Evolutionary conservation across 192 early-diverging fungal genomes (phyloP).

Genomic region (Kickxella alabastrina): DNA sequence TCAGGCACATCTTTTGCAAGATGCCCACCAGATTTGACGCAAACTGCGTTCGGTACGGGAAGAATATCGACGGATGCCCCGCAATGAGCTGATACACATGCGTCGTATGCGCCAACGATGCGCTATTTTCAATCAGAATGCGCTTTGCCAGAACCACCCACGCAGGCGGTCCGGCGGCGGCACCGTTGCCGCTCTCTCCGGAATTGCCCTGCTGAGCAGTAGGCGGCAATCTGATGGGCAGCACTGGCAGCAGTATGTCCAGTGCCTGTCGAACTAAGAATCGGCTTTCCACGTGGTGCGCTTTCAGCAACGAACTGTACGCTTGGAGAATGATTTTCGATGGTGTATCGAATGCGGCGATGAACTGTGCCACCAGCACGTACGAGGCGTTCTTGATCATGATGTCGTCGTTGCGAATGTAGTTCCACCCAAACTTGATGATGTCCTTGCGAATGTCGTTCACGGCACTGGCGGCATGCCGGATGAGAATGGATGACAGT

Average conservation of each 20-base stretch:
- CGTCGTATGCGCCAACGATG: slow-evolving; percentile 81
- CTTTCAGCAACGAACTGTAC: slow-evolving; percentile 79
- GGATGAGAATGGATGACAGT: slow-evolving; percentile 78
- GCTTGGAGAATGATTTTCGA: slow-evolving; percentile 83
- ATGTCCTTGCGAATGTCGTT: slow-evolving; percentile 81
- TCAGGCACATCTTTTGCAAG: slow-evolving; percentile 81
- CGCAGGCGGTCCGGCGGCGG: slow-evolving; percentile 55
- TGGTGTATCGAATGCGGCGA: slow-evolving; percentile 89
- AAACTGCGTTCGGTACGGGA: slow-evolving; percentile 84
- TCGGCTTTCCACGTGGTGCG: slow-evolving; percentile 86
- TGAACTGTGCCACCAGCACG: slow-evolving; percentile 88
- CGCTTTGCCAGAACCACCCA: slow-evolving; percentile 88
- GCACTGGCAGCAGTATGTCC: slow-evolving; percentile 87
- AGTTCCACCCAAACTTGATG: slow-evolving; percentile 93
- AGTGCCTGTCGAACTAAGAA: slow-evolving; percentile 89
- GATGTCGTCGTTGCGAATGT: slow-evolving; percentile 80
- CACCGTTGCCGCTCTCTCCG: slow-evolving; percentile 1
- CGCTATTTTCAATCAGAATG: slow-evolving; percentile 90
- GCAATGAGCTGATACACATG: slow-evolving; percentile 91
- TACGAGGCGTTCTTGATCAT: slow-evolving; percentile 96
- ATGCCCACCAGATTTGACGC: slow-evolving; percentile 83
- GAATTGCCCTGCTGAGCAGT: slow-evolving; percentile 20
- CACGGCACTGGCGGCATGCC: slow-evolving; percentile 72
- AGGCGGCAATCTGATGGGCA: slow-evolving; percentile 72
- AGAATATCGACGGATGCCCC: slow-evolving; percentile 86